A percentile compares a stretch with the other conserved stretches of the same genome.
Evolutionary conservation across 164 flowering plant genomes (phyloP).

Genomic region (Sedum album): DNA sequence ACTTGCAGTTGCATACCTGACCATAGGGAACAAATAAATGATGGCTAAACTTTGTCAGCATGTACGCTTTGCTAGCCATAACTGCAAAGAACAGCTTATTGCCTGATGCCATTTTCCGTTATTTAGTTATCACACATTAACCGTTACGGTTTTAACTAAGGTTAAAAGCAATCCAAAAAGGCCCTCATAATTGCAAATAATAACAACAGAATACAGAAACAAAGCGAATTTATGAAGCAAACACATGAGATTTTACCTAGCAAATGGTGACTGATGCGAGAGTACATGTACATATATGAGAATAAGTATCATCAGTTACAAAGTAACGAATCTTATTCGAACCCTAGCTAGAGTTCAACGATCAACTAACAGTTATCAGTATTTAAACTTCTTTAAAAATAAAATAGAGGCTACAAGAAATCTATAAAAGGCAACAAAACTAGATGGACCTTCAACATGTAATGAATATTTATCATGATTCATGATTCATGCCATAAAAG

Average conservation of each 20-base stretch:
- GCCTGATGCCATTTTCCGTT: background rate
- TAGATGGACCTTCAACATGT: no score
- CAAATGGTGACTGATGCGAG: background rate
- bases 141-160: background rate
- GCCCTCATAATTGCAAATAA: background rate
- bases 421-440: background rate
- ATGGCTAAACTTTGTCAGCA: no score
- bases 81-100: background rate
- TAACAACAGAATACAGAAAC: background rate
- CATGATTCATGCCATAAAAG: no score
- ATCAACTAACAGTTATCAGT: background rate
- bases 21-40: conserved; percentile 9
- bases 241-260: background rate
- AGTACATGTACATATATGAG: background rate
- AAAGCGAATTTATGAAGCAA: background rate
- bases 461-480: no score
- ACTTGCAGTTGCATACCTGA: conserved; percentile 99
- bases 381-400: background rate
- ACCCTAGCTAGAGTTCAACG: background rate
- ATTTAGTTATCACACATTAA: background rate
- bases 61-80: background rate
- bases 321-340: background rate
- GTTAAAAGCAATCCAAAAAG: background rate
- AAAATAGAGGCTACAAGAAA: no score
- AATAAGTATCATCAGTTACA: background rate